Conservation (phyloP, 2,329 filamentous ascomycete genomes). For the Lizonia empirigonia region DNA sequence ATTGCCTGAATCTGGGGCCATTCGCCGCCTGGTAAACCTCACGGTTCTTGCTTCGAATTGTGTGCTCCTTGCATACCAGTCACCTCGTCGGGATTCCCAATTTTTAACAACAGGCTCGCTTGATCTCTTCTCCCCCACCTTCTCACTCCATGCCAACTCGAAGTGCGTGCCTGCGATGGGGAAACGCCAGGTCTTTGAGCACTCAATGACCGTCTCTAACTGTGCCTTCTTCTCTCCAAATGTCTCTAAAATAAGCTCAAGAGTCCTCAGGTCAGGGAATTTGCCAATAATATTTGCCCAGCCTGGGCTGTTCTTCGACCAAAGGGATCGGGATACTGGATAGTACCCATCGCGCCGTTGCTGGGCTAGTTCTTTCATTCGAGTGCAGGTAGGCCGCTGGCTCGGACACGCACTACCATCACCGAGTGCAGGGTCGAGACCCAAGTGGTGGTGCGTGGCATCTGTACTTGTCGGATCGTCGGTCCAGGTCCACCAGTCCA, state of each 20-base stretch:
- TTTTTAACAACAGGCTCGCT: neutral
- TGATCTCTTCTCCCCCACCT: conserved; percentile 25
- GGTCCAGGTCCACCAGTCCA: conserved; percentile 29
- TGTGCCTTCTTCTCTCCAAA: conserved; percentile 31
- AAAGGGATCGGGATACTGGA: neutral
- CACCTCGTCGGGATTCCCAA: neutral
- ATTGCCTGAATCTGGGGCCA: neutral
- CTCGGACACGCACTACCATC: neutral
- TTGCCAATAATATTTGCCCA: conserved; percentile 23
- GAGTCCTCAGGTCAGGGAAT: conserved; percentile 25
- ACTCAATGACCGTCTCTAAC: conserved; percentile 34
- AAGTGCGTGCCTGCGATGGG: conserved; percentile 13
- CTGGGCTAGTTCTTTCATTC: conserved; percentile 27
- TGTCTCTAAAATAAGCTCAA: conserved; percentile 36
- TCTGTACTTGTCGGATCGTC: neutral
- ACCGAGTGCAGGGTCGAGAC: conserved; percentile 30
- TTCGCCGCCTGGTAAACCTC: neutral
- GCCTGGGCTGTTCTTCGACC: neutral
- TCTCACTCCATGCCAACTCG: conserved; percentile 33
- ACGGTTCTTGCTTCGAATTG: neutral
- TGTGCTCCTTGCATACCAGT: neutral
- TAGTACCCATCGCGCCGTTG: conserved; percentile 23
- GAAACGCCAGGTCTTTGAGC: conserved; percentile 40
- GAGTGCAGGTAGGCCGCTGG: conserved; percentile 9
- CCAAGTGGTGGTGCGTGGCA: conserved; percentile 15